Base-by-base conservation (phyloP, 805 yeast genomes). In the Saturnispora serradocipensis region DNA sequence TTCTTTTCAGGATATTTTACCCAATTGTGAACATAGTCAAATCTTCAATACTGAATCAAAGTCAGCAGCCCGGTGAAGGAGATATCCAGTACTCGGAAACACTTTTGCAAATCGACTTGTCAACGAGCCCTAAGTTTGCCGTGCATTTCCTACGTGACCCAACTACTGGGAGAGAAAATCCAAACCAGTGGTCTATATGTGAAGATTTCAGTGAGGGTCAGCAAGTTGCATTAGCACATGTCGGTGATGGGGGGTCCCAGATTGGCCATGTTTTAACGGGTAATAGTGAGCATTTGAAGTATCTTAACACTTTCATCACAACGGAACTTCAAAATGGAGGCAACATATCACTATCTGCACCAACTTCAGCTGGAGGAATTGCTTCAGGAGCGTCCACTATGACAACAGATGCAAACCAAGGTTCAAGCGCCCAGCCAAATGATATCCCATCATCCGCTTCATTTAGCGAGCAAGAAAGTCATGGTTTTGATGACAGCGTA, bases 151-250 rank as follows among this genome's bases (percentile, higher is more conserved):
- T 81, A 52, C 75, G 78, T 58, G 78, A 79, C 16, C 73, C 74
- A 48, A 63, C 61, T 5, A 62, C 70, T 7, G 70, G 69, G 2
- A 73, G 74, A 55, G 71, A 75, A 39, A 72, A 75, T 56, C 65
- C 74, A 24, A 82, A 82, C 62, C 86, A 81, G 59, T 84, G 90
- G 90, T 81, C 86, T 1, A 81, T 84, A 25, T 85, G 91, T 66
- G 91, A 84, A 53, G 95, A 86, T 66, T 86, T 86, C 58, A 81
- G 88, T 53, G 93, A 86, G 59, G 90, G 87, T 13, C 88, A 84
- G 60, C 91, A 86, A 62, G 93, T 86, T 5, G 80, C 79, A 50
- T 76, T 74, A 53, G 91, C 93, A 0, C 80, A 71, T 61, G 69
- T 73, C 30, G 73, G 75, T 16, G 77, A 74, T 30, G 81, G 80